Base-by-base conservation (phyloP, 75 land plant genomes). In the Selaginella moellendorffii region DNA sequence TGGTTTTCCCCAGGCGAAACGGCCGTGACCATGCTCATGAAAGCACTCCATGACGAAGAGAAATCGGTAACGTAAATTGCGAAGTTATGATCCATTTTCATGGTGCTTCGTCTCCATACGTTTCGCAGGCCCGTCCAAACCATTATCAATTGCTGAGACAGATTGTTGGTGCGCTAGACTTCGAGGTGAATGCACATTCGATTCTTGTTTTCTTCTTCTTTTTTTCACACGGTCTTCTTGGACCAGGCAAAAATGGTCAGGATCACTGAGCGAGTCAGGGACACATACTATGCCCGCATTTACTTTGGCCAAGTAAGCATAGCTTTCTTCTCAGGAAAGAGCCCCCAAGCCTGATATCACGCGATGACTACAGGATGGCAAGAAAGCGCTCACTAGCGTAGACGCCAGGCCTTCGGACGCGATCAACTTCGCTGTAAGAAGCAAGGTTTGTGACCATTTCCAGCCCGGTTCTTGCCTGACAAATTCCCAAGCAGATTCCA, bases 351-450 rank as follows among this genome's bases (percentile, higher is more conserved):
- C 36, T 29, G n/a, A 26, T 54, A 42, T 30, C n/a, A 2, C 0
- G n/a, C 12, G 62, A 27, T 5, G 22, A 28, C 9, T 63, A 65
- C 73, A 84, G 85, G 64, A 77, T 18, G 85, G 77, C 61, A 80
- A 80, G 30, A 72, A 74, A 24, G 72, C 67, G 20, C 62, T 73
- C 31, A 23, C 80, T 21, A 78, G 76, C 76, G 76, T 88, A 31
- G 93, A 88, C 75, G 78, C 83, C 18, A 78, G 88, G 2, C 93
- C 93, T 27, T 85, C 93, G 26, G 93, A 88, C 76, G 93, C 93
- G 59, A 78, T 85, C 66, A 85, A 82, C 65, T 31, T 88, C 5
- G 93, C 93, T 25, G 79, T 65, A 30, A 76, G 81, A 66, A 82
- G 82, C 71, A 85, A 80, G 93, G 88, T 19, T 67, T 21, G 46